These are phyloP conservation scores for Nannochloropsis salina DNA, from an alignment of 108 stramenopile species.

Conservation along the genomic window DNA sequence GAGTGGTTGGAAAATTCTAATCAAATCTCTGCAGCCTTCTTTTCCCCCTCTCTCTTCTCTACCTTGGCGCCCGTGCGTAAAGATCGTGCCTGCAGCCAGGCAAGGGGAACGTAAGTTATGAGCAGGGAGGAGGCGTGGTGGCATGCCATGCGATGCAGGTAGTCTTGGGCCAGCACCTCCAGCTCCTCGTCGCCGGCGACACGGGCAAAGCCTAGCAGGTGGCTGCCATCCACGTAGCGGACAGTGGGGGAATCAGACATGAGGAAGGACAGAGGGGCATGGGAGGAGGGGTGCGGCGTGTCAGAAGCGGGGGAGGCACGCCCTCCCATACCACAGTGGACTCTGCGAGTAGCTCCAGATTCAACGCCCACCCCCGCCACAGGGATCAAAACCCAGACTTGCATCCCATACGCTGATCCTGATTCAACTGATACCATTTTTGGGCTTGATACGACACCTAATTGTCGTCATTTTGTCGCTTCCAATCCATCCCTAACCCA, in stretches of 20 bases:
- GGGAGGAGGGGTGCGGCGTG: background rate
- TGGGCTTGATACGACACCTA: too few relatives aligned
- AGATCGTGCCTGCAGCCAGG: background rate
- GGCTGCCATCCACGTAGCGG: background rate
- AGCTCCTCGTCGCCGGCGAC: background rate
- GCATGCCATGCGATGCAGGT: background rate
- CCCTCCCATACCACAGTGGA: background rate
- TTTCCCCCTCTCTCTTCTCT: background rate
- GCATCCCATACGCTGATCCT: background rate
- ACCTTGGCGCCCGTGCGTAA: background rate
- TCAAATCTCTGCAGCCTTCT: background rate
- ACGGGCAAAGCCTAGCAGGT: background rate
- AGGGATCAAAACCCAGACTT: background rate
- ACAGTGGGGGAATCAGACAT: background rate
- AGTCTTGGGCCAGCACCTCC: background rate
- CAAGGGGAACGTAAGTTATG: background rate
- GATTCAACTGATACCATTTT: background rate
- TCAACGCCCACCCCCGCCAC: background rate
- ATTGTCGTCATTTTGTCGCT: too few relatives aligned
- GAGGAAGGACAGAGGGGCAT: background rate
- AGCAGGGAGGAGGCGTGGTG: background rate
- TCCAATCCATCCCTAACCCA: too few relatives aligned
- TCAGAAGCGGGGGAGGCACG: too few relatives aligned
- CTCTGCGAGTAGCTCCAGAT: background rate
- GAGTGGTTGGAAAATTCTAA: background rate